A percentile compares a stretch with the other conserved stretches of the same genome.
These are phyloP conservation scores for Leucosporidium scottii DNA, from an alignment of 768 basidiomycete genomes.

Conservation along the genomic window DNA sequence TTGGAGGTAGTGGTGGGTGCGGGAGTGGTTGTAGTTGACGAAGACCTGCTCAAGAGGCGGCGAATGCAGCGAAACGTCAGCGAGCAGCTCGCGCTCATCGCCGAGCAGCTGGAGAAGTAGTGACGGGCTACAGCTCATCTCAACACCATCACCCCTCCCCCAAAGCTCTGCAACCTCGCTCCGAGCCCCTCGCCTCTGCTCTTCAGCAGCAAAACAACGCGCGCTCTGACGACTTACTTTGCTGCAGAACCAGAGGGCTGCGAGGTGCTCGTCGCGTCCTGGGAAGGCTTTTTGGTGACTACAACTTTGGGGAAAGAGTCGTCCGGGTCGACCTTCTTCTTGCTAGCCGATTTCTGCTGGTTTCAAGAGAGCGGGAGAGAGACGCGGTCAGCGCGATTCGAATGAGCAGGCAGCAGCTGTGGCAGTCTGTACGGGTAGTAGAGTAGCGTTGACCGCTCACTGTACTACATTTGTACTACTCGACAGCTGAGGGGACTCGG, in stretches of 20 bases:
- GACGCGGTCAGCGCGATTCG: not conserved
- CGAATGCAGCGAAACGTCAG: not conserved
- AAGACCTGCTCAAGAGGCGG: not conserved
- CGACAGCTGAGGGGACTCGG: too few species aligned
- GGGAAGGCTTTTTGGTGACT: not conserved
- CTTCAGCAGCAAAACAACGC: too few species aligned
- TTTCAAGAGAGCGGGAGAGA: not conserved
- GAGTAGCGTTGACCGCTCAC: too few species aligned
- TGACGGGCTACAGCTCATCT: too few species aligned
- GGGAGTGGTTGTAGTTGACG: not conserved
- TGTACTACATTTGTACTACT: too few species aligned
- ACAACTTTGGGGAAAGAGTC: not conserved
- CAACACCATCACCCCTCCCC: too few species aligned
- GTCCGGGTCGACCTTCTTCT: not conserved
- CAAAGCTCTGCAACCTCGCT: too few species aligned
- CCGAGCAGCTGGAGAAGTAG: not conserved
- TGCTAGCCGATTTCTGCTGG: not conserved
- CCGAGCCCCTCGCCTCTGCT: too few species aligned
- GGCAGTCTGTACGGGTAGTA: too few species aligned
- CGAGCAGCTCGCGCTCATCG: not conserved
- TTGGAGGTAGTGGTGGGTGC: not conserved
- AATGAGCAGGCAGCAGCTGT: not conserved
- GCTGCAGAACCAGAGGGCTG: not conserved
- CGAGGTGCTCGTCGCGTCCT: not conserved
- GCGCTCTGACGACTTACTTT: not conserved